Conservation (phyloP, 164 flowering plant species). For the Magnolia kwangsiensis region DNA sequence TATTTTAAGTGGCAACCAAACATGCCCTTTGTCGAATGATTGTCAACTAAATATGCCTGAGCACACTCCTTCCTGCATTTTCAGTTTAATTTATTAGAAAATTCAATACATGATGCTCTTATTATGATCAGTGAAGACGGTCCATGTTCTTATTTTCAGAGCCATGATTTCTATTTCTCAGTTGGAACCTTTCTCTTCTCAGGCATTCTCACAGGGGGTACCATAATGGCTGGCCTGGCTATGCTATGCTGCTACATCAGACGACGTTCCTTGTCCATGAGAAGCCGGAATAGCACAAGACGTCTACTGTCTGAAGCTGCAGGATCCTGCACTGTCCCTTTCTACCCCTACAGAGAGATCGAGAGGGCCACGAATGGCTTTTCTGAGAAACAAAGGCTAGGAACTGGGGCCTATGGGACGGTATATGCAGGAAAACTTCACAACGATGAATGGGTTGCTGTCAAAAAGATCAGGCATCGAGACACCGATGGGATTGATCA, state of each 20-base stretch:
- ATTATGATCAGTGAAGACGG: too few relatives aligned
- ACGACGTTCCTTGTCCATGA: constrained; percentile 12
- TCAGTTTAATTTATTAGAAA: too few relatives aligned
- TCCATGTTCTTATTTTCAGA: too few relatives aligned
- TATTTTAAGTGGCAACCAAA: too few relatives aligned
- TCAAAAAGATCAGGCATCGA: constrained; percentile 62
- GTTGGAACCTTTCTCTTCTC: constrained; percentile 9
- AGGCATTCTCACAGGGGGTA: constrained; percentile 55
- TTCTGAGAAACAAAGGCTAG: constrained; percentile 59
- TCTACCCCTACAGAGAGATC: constrained; percentile 67
- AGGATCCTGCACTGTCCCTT: constrained; percentile 44
- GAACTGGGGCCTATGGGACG: constrained; percentile 84
- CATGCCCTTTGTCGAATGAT: too few relatives aligned
- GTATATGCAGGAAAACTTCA: constrained; percentile 76
- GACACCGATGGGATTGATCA: constrained; percentile 61
- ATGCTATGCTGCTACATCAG: constrained; percentile 20
- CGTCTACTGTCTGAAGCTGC: constrained; percentile 43
- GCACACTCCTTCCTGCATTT: too few relatives aligned
- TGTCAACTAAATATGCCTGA: too few relatives aligned
- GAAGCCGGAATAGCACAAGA: constrained; percentile 22
- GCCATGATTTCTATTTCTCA: background rate
- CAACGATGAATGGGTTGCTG: constrained; percentile 63
- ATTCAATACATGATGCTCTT: too few relatives aligned
- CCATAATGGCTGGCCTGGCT: constrained; percentile 32
- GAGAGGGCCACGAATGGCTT: constrained; percentile 72